Evolutionary conservation across 2,329 filamentous ascomycete species (phyloP).

Genomic region (Botrytis aclada): DNA sequence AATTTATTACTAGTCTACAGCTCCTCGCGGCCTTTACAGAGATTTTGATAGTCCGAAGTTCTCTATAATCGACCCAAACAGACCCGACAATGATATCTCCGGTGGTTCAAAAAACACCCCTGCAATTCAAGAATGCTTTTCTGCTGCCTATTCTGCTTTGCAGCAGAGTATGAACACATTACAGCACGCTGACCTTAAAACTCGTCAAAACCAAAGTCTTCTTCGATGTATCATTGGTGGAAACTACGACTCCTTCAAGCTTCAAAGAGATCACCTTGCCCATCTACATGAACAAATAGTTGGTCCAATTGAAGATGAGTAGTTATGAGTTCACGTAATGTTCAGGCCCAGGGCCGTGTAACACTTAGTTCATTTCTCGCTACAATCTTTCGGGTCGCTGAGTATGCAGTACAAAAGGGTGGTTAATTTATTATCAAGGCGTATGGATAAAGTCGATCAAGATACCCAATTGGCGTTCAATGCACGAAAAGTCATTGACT

Average conservation of each 20-base stretch:
- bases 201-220: conserved; percentile 45
- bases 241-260: conserved; percentile 72
- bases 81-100: conserved; percentile 79
- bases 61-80: conserved; percentile 90
- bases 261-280: conserved; percentile 57
- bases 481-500: conserved; percentile 5
- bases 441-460: conserved; percentile 12
- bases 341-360: conserved; percentile 1
- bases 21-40: conserved; percentile 45
- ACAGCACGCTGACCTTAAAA: conserved; percentile 29
- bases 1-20: conserved; percentile 22
- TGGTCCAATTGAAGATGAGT: conserved; percentile 26
- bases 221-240: conserved; percentile 71
- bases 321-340: neutral
- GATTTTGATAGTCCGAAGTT: conserved; percentile 59
- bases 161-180: conserved; percentile 56
- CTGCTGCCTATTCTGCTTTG: conserved; percentile 58
- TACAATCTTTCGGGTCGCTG: neutral
- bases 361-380: neutral
- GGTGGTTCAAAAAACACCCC: conserved; percentile 73
- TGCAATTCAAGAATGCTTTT: conserved; percentile 68
- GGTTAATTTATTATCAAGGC: conserved; percentile 11
- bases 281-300: conserved; percentile 34
- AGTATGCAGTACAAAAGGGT: conserved; percentile 6
- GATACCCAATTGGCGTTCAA: conserved; percentile 18